Conservation (phyloP, 345 rosid species). For the Anastatica hierochuntica region DNA sequence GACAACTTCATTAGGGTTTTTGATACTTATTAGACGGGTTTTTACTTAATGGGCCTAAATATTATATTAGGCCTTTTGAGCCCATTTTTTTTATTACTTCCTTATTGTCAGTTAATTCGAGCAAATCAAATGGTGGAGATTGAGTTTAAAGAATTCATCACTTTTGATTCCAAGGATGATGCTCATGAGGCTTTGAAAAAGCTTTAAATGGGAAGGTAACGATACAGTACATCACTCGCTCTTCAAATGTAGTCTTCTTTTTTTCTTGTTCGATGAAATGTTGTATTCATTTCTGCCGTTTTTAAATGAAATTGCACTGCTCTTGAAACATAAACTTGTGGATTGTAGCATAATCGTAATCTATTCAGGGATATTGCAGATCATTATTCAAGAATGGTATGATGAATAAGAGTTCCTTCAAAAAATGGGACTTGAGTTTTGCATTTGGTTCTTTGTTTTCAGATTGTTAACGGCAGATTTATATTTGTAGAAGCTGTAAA, state of each 20-base stretch:
- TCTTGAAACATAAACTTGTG: too few species aligned
- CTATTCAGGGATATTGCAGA: too few species aligned
- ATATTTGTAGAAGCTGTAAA: constrained; percentile 44
- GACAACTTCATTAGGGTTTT: constrained; percentile 12
- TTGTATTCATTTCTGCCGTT: too few species aligned
- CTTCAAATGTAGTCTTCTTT: neutral
- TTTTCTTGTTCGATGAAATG: too few species aligned
- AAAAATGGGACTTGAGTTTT: neutral
- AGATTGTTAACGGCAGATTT: constrained; percentile 38
- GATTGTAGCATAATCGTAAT: too few species aligned
- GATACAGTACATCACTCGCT: neutral
- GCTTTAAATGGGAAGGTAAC: constrained; percentile 58
- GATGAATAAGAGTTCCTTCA: neutral
- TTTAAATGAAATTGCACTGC: too few species aligned
- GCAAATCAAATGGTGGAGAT: too few species aligned
- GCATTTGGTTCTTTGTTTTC: constrained; percentile 5
- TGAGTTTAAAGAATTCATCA: too few species aligned
- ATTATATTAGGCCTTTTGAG: too few species aligned
- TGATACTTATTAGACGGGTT: neutral
- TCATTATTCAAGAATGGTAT: too few species aligned
- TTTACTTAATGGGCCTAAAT: neutral
- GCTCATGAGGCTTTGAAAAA: constrained; percentile 56
- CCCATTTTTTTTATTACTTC: too few species aligned
- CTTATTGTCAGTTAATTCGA: too few species aligned
- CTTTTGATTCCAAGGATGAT: constrained; percentile 39